These are phyloP conservation scores for Myxozyma kluyveri DNA, from an alignment of 805 yeast genomes.

Conservation along the genomic window DNA sequence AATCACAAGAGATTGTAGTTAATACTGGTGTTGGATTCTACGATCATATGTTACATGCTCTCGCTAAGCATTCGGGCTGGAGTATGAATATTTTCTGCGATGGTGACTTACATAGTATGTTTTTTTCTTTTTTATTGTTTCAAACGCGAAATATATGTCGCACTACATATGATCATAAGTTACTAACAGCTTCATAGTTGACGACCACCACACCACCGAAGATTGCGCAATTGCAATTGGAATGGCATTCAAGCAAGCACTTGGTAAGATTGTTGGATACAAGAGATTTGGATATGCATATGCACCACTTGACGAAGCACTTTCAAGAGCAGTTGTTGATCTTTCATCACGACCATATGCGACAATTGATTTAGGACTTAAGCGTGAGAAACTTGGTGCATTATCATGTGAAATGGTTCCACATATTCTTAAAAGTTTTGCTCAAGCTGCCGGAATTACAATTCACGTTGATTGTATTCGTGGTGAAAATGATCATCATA, in stretches of 20 bases:
- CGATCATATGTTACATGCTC: slow-evolving; percentile 96
- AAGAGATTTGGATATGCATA: slow-evolving; percentile 89
- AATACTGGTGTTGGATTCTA: slow-evolving; percentile 93
- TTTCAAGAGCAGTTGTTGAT: slow-evolving; percentile 94
- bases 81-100: slow-evolving; percentile 81
- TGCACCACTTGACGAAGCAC: slow-evolving; percentile 96
- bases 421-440: slow-evolving; percentile 93
- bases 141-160: too few species aligned
- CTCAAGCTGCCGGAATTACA: slow-evolving; percentile 86
- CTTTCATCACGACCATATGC: slow-evolving; percentile 91
- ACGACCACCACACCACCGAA: slow-evolving; percentile 96
- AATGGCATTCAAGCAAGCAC: slow-evolving; percentile 78
- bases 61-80: slow-evolving; percentile 98
- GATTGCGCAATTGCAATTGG: slow-evolving; percentile 95
- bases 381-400: slow-evolving; percentile 91
- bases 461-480: slow-evolving; percentile 91
- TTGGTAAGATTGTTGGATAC: slow-evolving; percentile 86
- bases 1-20: slow-evolving; percentile 69
- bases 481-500: slow-evolving; percentile 93
- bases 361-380: slow-evolving; percentile 81
- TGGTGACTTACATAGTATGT: slow-evolving; percentile 75
- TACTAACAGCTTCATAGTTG: too few species aligned
- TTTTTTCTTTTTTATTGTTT: background rate
- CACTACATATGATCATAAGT: too few species aligned
- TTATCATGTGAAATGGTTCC: slow-evolving; percentile 95